Evolutionary conservation across 192 early-diverging fungal species (phyloP).

Genomic region (Coemansia umbellata): DNA sequence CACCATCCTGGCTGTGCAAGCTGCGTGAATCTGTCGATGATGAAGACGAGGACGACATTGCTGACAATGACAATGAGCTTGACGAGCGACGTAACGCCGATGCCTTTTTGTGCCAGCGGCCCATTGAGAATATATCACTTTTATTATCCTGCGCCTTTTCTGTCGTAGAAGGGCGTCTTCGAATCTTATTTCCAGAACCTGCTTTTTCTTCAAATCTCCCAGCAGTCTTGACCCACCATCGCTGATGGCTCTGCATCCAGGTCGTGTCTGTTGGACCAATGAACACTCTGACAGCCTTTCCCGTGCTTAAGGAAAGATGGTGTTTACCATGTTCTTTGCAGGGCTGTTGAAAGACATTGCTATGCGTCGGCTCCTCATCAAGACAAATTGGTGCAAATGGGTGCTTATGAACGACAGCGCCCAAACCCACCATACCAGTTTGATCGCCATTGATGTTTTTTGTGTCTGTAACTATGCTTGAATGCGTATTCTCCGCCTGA

Average conservation of each 20-base stretch:
- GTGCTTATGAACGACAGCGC: conserved; percentile 25
- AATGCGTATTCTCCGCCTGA: too few relatives aligned
- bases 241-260: conserved; percentile 48
- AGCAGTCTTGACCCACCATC: conserved; percentile 43
- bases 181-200: conserved; percentile 13
- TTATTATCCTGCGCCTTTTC: conserved; percentile 5
- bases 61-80: conserved; percentile 6
- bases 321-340: neutral
- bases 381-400: conserved; percentile 27
- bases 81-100: neutral
- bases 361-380: conserved; percentile 23
- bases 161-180: conserved; percentile 8
- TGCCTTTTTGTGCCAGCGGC: neutral
- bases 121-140: conserved; percentile 8
- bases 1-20: neutral
- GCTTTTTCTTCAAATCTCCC: conserved; percentile 18
- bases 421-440: neutral
- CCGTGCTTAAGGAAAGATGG: neutral
- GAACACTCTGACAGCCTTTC: conserved; percentile 28
- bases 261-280: conserved; percentile 25
- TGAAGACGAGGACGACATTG: conserved; percentile 3
- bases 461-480: neutral
- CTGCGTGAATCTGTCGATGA: conserved; percentile 1
- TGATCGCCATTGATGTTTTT: neutral
- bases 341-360: conserved; percentile 16